Conservation (phyloP, 2,329 filamentous ascomycete genomes). For the Paraconiothyrium sp. region DNA sequence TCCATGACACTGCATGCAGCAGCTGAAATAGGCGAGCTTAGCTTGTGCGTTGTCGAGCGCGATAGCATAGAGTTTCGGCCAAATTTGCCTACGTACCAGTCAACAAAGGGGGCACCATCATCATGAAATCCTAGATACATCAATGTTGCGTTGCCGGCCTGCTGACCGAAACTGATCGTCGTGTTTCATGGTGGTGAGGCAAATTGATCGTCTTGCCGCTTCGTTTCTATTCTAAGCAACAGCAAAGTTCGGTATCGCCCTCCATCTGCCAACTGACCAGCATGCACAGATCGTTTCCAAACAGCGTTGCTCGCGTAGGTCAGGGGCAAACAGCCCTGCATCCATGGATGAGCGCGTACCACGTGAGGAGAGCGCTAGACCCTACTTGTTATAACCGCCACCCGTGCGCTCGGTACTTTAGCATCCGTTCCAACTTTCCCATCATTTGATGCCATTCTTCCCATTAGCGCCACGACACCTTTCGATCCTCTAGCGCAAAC, state of each 20-base stretch:
- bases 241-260: neutral
- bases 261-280: neutral
- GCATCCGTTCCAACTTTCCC: constrained; percentile 14
- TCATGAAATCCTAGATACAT: neutral
- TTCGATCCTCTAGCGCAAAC: constrained; percentile 19
- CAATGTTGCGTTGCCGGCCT: neutral
- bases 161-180: neutral
- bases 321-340: constrained; percentile 20
- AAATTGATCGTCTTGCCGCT: constrained; percentile 2
- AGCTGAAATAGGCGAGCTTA: neutral
- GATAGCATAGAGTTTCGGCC: neutral
- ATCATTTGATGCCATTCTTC: constrained; percentile 8
- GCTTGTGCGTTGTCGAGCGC: neutral
- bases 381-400: constrained; percentile 13
- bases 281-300: constrained; percentile 6
- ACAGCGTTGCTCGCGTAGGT: neutral
- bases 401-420: constrained; percentile 9
- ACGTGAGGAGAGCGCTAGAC: constrained; percentile 20
- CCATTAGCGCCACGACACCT: constrained; percentile 20
- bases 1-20: neutral
- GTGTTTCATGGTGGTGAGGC: neutral
- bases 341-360: neutral
- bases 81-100: neutral
- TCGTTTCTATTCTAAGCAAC: constrained; percentile 6
- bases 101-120: neutral